Evolutionary conservation across 2,329 filamentous ascomycete genomes (phyloP), one percentile per base, ranked within the genome.

Genomic region (Pleoardoris graminearum): DNA sequence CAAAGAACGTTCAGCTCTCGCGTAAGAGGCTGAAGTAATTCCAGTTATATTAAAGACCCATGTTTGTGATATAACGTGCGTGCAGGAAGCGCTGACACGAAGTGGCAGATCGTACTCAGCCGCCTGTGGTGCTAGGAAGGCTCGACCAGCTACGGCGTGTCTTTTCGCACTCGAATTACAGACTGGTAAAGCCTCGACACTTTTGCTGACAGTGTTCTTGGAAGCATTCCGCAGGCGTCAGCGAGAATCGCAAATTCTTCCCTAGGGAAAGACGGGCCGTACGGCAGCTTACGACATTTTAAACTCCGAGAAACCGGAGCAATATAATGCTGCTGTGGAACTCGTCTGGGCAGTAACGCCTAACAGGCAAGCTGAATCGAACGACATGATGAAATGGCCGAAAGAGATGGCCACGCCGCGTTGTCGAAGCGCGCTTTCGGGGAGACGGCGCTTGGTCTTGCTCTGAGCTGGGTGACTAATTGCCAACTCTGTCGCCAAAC

Each of bases 101-200:
- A 44, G 19, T 14, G 7, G 41, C 30, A 46, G 32, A 25, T 36
- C 43, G 21, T 36, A 14, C 17, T 25, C 32, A 46, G 43, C 21
- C 30, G 30, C 43, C 21, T 17, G 43, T 46, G 43, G 43, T 32
- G 30, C 16, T 46, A 46, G n/a, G n/a, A n/a, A n/a, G n/a, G n/a
- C n/a, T n/a, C n/a, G n/a, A n/a, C n/a, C n/a, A n/a, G n/a, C n/a
- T n/a, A n/a, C n/a, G n/a, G n/a, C n/a, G n/a, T n/a, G n/a, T n/a
- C n/a, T n/a, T n/a, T n/a, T n/a, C n/a, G n/a, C n/a, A n/a, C n/a
- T n/a, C n/a, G n/a, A n/a, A n/a, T n/a, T n/a, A n/a, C n/a, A n/a
- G n/a, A n/a, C n/a, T n/a, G n/a, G n/a, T n/a, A n/a, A n/a, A n/a
- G n/a, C n/a, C n/a, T 27, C 25, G 10, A 27, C 25, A 10, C 22